Evolutionary conservation across 2,329 filamentous ascomycete genomes (phyloP).

Genomic region (Diplocarpon mali): DNA sequence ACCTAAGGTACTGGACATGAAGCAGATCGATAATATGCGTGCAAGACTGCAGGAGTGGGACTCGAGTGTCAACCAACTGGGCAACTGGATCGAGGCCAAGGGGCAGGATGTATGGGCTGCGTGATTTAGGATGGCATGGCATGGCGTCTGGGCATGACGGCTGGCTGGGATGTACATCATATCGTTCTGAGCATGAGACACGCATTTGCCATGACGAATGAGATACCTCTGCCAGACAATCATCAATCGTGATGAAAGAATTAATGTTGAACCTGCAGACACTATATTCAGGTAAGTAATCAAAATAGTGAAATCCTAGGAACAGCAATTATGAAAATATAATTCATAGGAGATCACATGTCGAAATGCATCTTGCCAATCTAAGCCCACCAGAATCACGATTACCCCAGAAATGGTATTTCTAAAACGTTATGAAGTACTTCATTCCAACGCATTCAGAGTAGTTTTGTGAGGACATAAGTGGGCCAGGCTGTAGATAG

Average conservation of each 20-base stretch:
- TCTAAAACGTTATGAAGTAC: too few relatives aligned
- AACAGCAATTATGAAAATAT: too few relatives aligned
- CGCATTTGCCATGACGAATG: slow-evolving; percentile 7
- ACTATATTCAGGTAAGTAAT: too few relatives aligned
- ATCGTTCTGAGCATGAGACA: slow-evolving; percentile 18
- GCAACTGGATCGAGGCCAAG: slow-evolving; percentile 91
- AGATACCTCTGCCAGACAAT: slow-evolving; percentile 5
- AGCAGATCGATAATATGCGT: slow-evolving; percentile 89
- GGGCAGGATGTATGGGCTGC: slow-evolving; percentile 95
- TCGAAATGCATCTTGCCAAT: too few relatives aligned
- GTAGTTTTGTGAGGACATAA: not conserved
- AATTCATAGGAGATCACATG: too few relatives aligned
- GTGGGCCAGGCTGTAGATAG: not conserved
- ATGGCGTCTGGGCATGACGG: slow-evolving; percentile 21
- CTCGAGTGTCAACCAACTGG: slow-evolving; percentile 85
- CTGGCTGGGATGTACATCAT: slow-evolving; percentile 24
- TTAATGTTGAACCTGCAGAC: too few relatives aligned
- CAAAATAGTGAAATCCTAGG: too few relatives aligned
- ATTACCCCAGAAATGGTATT: too few relatives aligned
- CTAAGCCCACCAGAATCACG: too few relatives aligned
- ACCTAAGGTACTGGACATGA: slow-evolving; percentile 92
- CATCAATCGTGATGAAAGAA: not conserved
- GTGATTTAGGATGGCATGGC: slow-evolving; percentile 33
- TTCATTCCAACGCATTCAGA: not conserved
- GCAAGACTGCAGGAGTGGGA: slow-evolving; percentile 87